Conservation (phyloP, 1,284 basidiomycete genomes). For the Neolentinus lepideus region DNA sequence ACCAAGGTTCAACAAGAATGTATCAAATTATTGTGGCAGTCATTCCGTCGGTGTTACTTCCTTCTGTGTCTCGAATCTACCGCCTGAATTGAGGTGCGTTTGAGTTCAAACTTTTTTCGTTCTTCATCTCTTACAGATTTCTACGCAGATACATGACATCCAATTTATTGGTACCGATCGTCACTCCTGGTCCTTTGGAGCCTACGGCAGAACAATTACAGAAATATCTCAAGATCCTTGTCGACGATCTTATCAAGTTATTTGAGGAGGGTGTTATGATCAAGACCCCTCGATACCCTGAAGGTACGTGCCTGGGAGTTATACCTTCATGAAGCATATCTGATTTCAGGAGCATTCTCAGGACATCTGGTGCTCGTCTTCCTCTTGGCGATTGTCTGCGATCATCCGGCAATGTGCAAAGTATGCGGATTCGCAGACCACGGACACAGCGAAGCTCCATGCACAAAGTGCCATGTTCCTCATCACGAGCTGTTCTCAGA, state of each 20-base stretch:
- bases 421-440: constrained; percentile 22
- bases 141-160: constrained; percentile 7
- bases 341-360: constrained; percentile 3
- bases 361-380: constrained; percentile 18
- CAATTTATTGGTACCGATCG: constrained; percentile 11
- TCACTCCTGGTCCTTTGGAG: constrained; percentile 16
- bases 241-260: constrained; percentile 15
- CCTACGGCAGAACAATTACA: constrained; percentile 14
- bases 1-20: neutral
- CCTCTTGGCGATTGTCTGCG: constrained; percentile 19
- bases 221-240: constrained; percentile 10
- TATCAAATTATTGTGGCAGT: neutral
- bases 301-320: constrained; percentile 8
- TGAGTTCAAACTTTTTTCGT: neutral
- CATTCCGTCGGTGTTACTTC: constrained; percentile 9
- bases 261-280: constrained; percentile 15
- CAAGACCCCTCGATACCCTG: constrained; percentile 10
- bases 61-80: constrained; percentile 12
- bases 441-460: constrained; percentile 14
- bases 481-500: constrained; percentile 12
- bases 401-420: constrained; percentile 26
- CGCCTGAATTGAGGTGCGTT: constrained; percentile 9
- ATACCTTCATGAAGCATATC: neutral
- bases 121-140: neutral
- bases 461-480: constrained; percentile 17